Evolutionary conservation across 2,329 filamentous ascomycete species (phyloP).

Genomic region (Chaetomiaceae sp.): DNA sequence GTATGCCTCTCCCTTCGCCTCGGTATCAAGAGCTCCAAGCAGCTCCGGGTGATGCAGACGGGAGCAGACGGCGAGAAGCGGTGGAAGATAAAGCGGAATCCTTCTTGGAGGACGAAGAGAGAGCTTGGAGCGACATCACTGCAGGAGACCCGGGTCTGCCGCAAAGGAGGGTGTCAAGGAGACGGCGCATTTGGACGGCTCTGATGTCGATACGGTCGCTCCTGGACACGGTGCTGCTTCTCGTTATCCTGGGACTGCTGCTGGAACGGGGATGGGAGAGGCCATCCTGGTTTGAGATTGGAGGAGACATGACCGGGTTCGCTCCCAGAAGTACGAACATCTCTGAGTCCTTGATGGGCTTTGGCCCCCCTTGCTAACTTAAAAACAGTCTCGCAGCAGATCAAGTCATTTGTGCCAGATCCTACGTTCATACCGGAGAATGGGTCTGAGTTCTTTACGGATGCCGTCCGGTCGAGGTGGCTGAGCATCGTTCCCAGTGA

Average conservation of each 20-base stretch:
- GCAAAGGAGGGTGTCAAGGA: neutral
- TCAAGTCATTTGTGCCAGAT: conserved; percentile 37
- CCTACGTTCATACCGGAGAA: conserved; percentile 37
- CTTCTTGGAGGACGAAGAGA: neutral
- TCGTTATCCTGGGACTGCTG: conserved; percentile 35
- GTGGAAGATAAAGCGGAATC: neutral
- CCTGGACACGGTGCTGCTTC: conserved; percentile 34
- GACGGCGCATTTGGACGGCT: neutral
- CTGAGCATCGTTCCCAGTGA: conserved; percentile 37
- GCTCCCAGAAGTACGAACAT: conserved; percentile 34
- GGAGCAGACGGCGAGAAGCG: neutral
- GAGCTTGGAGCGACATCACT: conserved; percentile 1
- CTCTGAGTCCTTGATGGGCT: too few species aligned
- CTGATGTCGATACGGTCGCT: conserved; percentile 25
- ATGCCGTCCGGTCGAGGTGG: conserved; percentile 34
- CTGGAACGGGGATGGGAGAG: conserved; percentile 29
- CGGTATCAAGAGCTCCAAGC: neutral
- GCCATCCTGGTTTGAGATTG: conserved; percentile 30
- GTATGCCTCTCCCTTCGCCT: conserved; percentile 4
- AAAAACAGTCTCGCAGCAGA: conserved; percentile 36
- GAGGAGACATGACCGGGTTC: conserved; percentile 39
- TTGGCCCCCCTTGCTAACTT: neutral
- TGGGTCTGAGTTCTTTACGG: conserved; percentile 37
- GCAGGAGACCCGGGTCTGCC: neutral
- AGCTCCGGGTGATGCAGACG: neutral